Evolutionary conservation across 2,329 filamentous ascomycete species (phyloP).

Genomic region (Fusarium xylarioides): DNA sequence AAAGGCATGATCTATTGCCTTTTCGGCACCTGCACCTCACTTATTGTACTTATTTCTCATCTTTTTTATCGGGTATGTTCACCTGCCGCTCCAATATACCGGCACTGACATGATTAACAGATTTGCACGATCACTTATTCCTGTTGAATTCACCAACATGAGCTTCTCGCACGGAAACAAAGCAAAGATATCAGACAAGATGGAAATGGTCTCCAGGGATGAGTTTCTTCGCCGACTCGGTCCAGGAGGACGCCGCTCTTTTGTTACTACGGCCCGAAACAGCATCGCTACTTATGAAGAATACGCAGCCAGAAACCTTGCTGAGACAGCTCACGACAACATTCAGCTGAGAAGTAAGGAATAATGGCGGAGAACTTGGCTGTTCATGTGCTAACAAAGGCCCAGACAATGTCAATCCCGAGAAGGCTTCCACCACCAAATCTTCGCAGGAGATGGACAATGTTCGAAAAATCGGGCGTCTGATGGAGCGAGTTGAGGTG

Average conservation of each 20-base stretch:
- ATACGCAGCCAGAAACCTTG: background rate
- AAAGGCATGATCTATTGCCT: background rate
- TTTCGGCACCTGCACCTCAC: background rate
- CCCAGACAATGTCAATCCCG: background rate
- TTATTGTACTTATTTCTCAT: background rate
- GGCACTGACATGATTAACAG: background rate
- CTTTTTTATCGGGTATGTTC: background rate
- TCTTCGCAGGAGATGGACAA: background rate
- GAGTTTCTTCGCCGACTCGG: background rate
- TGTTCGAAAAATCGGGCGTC: background rate
- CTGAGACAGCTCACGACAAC: background rate
- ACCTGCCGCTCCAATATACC: background rate
- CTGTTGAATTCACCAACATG: accelerated
- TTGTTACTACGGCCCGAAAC: background rate
- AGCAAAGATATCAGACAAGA: accelerated
- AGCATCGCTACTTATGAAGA: background rate
- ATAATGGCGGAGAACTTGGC: accelerated
- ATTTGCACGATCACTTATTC: background rate
- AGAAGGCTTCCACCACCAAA: accelerated
- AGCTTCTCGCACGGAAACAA: background rate
- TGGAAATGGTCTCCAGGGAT: accelerated
- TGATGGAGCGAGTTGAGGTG: background rate
- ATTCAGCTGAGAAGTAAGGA: background rate
- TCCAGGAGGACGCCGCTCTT: background rate
- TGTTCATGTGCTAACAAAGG: accelerated